Conservation (phyloP, 1,284 basidiomycete genomes). For the Apiotrichum veenhuisii region DNA sequence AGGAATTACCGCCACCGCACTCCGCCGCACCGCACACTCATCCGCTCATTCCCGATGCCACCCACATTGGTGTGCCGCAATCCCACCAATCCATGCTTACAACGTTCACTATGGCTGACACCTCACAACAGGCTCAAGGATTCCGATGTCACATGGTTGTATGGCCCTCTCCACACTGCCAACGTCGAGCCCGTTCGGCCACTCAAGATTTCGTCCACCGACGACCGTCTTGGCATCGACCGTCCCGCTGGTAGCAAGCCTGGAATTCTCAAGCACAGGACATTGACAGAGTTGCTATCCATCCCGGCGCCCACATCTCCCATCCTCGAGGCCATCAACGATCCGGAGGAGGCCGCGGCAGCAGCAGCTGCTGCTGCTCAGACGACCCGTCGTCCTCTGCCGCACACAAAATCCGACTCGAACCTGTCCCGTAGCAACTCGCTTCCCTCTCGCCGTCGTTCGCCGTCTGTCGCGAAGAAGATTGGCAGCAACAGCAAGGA, state of each 20-base stretch:
- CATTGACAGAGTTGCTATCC: slow-evolving; percentile 79
- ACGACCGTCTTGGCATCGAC: slow-evolving; percentile 56
- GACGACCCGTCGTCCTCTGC: slow-evolving; percentile 17
- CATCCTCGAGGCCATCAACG: slow-evolving; percentile 50
- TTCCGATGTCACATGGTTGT: slow-evolving; percentile 98
- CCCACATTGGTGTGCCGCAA: no score
- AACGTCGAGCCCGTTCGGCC: slow-evolving; percentile 61
- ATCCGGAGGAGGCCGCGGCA: not conserved
- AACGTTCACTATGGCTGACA: slow-evolving; percentile 12
- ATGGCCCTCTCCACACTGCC: slow-evolving; percentile 91
- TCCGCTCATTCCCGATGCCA: slow-evolving; percentile 16
- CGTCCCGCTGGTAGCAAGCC: slow-evolving; percentile 62
- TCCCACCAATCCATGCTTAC: not conserved
- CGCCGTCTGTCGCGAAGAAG: not conserved
- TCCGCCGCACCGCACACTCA: not conserved
- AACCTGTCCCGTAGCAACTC: slow-evolving; percentile 55
- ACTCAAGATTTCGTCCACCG: slow-evolving; percentile 54
- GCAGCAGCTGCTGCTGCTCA: no score
- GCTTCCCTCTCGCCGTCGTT: slow-evolving; percentile 20
- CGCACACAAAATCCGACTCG: slow-evolving; percentile 78
- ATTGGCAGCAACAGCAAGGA: slow-evolving; percentile 2
- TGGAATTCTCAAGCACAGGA: slow-evolving; percentile 86
- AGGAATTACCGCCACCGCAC: slow-evolving; percentile 9
- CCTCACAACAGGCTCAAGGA: slow-evolving; percentile 80
- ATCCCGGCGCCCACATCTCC: slow-evolving; percentile 56